Evolutionary conservation across 306 rosid genomes (phyloP).

Genomic region (Quercus cerris): DNA sequence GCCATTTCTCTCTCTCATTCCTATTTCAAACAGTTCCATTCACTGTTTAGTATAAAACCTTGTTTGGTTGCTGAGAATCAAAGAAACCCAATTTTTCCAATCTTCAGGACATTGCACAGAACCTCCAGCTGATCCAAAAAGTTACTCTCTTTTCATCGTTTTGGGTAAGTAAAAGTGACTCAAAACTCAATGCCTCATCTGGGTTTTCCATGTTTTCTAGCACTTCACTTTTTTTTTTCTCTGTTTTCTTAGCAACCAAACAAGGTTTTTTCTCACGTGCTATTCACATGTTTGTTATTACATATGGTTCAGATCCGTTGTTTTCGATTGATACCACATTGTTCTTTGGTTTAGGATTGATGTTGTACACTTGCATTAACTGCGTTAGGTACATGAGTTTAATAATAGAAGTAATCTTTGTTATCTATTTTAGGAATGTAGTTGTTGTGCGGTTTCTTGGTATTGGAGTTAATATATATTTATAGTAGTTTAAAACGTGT

Average conservation of each 20-base stretch:
- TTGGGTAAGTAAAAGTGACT: no score
- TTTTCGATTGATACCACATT: constrained; percentile 24
- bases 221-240: not conserved
- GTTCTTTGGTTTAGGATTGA: constrained; percentile 15
- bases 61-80: constrained; percentile 22
- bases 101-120: constrained; percentile 12
- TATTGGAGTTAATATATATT: not conserved
- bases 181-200: not conserved
- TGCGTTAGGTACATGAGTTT: not conserved
- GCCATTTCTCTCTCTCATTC: not conserved
- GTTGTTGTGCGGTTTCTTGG: not conserved
- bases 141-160: not conserved
- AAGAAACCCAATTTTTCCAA: not conserved
- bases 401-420: constrained; percentile 9
- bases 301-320: constrained; percentile 5
- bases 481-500: not conserved
- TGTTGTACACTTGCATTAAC: not conserved
- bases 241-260: not conserved
- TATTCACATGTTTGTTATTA: not conserved
- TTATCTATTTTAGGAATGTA: constrained; percentile 15
- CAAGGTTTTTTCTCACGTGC: constrained; percentile 8
- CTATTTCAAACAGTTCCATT: not conserved
- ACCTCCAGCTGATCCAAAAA: not conserved
- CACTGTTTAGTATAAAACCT: constrained; percentile 10
- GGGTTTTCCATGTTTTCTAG: constrained; percentile 16